These are phyloP conservation scores for Hysterium pulicare DNA, from an alignment of 2,329 filamentous ascomycete species.

Conservation along the genomic window DNA sequence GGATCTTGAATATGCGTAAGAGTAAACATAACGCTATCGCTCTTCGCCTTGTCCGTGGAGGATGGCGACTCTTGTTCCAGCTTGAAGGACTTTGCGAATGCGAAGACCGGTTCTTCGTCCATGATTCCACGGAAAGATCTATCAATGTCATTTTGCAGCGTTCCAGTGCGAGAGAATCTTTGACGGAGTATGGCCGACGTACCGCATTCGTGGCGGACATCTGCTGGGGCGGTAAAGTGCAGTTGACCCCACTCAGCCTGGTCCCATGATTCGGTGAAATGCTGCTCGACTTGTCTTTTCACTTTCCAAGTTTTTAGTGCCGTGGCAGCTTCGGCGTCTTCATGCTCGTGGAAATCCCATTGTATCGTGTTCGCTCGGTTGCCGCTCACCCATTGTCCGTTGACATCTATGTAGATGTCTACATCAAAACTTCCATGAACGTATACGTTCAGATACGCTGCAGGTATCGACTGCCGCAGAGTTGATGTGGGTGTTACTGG, in stretches of 20 bases:
- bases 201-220: slow-evolving; percentile 68
- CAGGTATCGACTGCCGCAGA: slow-evolving; percentile 76
- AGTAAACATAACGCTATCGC: slow-evolving; percentile 64
- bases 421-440: slow-evolving; percentile 62
- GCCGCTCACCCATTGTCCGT: slow-evolving; percentile 75
- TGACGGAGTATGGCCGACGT: slow-evolving; percentile 64
- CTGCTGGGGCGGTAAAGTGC: slow-evolving; percentile 68
- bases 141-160: slow-evolving; percentile 65
- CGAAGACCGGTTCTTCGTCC: slow-evolving; percentile 78
- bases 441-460: slow-evolving; percentile 70
- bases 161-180: slow-evolving; percentile 65
- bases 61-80: slow-evolving; percentile 18
- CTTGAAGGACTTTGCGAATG: slow-evolving; percentile 53
- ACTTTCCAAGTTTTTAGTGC: slow-evolving; percentile 66
- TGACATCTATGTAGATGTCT: slow-evolving; percentile 47
- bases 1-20: slow-evolving; percentile 74
- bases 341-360: slow-evolving; percentile 59
- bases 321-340: slow-evolving; percentile 35
- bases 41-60: slow-evolving; percentile 4
- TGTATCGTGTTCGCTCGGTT: slow-evolving; percentile 65
- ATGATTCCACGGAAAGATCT: slow-evolving; percentile 65
- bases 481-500: slow-evolving; percentile 80
- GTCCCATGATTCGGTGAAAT: slow-evolving; percentile 71
- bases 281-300: slow-evolving; percentile 57
- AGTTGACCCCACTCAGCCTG: slow-evolving; percentile 81